Evolutionary conservation across 1,284 basidiomycete species (phyloP).

Genomic region (Coniferiporia weirii): DNA sequence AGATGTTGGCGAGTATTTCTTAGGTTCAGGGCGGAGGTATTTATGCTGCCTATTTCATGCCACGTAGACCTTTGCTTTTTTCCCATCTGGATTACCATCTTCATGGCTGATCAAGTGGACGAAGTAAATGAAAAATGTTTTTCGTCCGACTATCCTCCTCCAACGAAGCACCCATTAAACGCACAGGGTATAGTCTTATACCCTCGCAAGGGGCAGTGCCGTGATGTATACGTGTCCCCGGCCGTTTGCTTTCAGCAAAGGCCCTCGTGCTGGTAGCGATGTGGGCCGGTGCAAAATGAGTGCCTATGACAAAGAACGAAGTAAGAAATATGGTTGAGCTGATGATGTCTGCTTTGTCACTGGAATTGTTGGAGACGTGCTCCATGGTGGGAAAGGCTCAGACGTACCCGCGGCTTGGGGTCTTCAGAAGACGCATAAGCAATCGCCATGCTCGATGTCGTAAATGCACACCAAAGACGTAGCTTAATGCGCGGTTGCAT

Average conservation of each 20-base stretch:
- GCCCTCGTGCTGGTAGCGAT: neutral
- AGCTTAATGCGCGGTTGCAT: conserved; percentile 31
- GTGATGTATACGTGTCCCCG: neutral
- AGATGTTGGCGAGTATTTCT: neutral
- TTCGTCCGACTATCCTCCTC: neutral
- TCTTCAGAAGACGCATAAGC: conserved; percentile 53
- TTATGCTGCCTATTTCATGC: neutral
- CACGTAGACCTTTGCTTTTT: neutral
- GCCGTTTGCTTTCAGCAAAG: neutral
- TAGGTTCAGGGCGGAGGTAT: neutral
- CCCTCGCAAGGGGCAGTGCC: neutral
- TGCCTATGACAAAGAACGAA: neutral
- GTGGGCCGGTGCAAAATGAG: neutral
- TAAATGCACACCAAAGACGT: conserved; percentile 75
- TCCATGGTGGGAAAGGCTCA: neutral
- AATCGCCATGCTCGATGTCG: conserved; percentile 74
- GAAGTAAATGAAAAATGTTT: neutral
- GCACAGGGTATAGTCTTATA: neutral
- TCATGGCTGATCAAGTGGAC: neutral
- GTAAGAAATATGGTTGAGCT: neutral
- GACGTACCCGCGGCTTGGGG: conserved; percentile 50
- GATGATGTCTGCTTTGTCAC: too few relatives aligned
- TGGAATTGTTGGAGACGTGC: too few relatives aligned
- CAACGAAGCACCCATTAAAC: too few relatives aligned
- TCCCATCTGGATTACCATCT: neutral